Evolutionary conservation across 257 asterid species (phyloP), one percentile per base, ranked within the genome.

Genomic region (Lithospermum erythrorhizon): DNA sequence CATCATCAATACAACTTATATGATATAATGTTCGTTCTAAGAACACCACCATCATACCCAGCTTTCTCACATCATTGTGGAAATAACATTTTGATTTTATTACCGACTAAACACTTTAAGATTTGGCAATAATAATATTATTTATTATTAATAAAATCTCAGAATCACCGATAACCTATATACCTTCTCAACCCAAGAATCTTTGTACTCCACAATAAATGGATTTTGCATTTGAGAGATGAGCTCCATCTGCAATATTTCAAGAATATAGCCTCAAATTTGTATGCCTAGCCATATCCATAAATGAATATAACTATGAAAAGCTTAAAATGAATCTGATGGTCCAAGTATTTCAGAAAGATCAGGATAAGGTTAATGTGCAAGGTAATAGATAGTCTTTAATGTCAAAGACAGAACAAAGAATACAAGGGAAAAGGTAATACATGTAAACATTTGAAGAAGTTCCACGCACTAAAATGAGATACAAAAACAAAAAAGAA

Each of bases 121-220:
- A 8, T 35, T 35, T 35, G 11, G 15, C 47, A 9, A 8, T 35
- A 9, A 4, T 8, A 9, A 35, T 41, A 41, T 13, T 11, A 41
- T 13, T 3, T 41, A 41, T 41, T 3, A 11, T 41, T 41, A 14
- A 70, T 20, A 47, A 23, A 49, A 24, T 48, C 6, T 0, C 45
- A 55, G 49, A 57, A 21, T n/a, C 56, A 59, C 32, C 25, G 27
- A 51, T 15, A 68, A 7, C 9, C 20, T 63, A 18, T 59, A 67
- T 67, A 84, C 97, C 97, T 89, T 89, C 80, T 89, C 97, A 73
- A 89, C 97, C 97, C 97, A 89, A 60, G 97, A 83, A 76, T 89
- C 97, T 76, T 87, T 89, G 77, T 86, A 89, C 80, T 89, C 97
- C 78, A 89, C 95, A 27, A 89, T 79, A 74, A 82, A 89, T 57